Conservation (phyloP, 495 filamentous ascomycete genomes). For the Aspergillus incahuasiensis region DNA sequence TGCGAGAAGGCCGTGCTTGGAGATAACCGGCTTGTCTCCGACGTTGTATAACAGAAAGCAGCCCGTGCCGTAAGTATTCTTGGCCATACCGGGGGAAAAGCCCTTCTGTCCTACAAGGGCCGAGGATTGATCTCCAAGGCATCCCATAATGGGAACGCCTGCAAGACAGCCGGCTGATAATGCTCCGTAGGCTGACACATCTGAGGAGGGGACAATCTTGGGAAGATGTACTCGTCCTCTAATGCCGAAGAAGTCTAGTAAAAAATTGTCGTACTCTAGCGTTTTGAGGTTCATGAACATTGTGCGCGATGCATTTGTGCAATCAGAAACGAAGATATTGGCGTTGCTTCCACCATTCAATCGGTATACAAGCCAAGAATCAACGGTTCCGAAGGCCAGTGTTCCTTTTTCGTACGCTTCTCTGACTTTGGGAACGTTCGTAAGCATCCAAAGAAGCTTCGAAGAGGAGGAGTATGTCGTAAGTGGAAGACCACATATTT, state of each 20-base stretch:
- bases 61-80: constrained; percentile 96
- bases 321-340: constrained; percentile 78
- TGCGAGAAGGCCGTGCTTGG: constrained; percentile 80
- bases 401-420: constrained; percentile 74
- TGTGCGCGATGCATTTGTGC: constrained; percentile 88
- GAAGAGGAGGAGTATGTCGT: constrained; percentile 92
- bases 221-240: constrained; percentile 68
- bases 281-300: constrained; percentile 94
- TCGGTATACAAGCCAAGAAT: constrained; percentile 87
- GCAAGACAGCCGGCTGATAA: constrained; percentile 61
- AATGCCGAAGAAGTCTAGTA: constrained; percentile 80
- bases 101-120: constrained; percentile 90
- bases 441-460: constrained; percentile 83
- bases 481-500: constrained; percentile 80
- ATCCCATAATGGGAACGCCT: constrained; percentile 74
- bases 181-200: constrained; percentile 65
- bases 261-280: constrained; percentile 75
- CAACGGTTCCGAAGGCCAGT: constrained; percentile 86
- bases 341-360: constrained; percentile 73
- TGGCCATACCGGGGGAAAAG: constrained; percentile 82
- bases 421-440: constrained; percentile 65
- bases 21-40: constrained; percentile 83
- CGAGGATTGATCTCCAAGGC: constrained; percentile 89
- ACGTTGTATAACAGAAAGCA: constrained; percentile 96
- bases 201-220: constrained; percentile 81